Base-by-base conservation (phyloP, 176 grass and related monocot genomes). In the Paspalum vaginatum region DNA sequence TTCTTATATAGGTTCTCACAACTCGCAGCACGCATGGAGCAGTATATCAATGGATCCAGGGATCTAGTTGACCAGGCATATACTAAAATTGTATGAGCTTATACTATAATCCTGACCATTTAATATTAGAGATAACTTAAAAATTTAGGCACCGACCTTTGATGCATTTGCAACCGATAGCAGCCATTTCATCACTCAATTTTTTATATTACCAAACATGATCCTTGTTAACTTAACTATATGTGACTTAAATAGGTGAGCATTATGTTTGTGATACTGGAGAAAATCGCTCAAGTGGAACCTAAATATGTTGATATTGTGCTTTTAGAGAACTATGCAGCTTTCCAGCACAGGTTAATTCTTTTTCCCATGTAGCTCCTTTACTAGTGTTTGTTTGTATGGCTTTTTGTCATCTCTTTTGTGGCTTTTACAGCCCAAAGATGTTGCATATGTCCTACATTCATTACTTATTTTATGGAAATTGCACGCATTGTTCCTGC, bases 51-150 rank as follows among this genome's bases (percentile, higher is more conserved):
- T 78, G 90, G 95, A 43, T 93, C 92, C n/a, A 89, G 95, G 79
- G 95, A 98, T 89, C 81, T 98, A 57, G 87, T 95, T 75, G 95
- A 98, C 57, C 90, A 93, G 50, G 92, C 95, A 65, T 98, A 95
- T 86, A 91, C 84, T 37, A 95, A 98, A 91, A 92, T 98, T 57
- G 92, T 98, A 86, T 81, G 90, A 65, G 15, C 48, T 75, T 76
- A 56, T 76, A 56, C 26, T 75, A 26, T 20, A 53, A 41, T 14
- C 39, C 5, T 42, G 45, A 80, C 69, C 11, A 43, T 66, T 4
- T 25, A 1, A 41, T 49, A 20, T 6, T 59, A 44, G 48, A n/a
- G 10, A 32, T 18, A 71, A 27, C 11, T 76, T n/a, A 77, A 65
- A 47, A 65, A 37, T 20, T 55, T 47, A 71, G 55, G 13, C 9